A percentile compares a stretch with the other conserved stretches of the same genome.
These are phyloP conservation scores for Lagenaria siceraria DNA, from an alignment of 306 rosid genomes.

Conservation along the genomic window DNA sequence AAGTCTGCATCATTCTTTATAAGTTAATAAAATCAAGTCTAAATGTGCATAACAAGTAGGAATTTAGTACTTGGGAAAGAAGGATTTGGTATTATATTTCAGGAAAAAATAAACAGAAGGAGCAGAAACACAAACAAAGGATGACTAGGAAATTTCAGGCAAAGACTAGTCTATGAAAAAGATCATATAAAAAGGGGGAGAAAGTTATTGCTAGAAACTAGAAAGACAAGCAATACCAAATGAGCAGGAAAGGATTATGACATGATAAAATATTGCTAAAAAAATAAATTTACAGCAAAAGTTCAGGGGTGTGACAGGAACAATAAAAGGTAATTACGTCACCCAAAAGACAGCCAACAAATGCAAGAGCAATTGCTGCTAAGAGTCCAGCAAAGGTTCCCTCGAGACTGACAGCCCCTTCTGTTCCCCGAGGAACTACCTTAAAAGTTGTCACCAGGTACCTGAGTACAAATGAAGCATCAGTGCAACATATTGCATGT, in stretches of 20 bases:
- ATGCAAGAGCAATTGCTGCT: conserved; percentile 63
- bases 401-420: conserved; percentile 90
- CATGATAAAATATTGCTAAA: background rate
- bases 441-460: conserved; percentile 82
- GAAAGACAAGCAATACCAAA: background rate
- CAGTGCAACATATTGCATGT: background rate
- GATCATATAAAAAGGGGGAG: background rate
- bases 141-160: background rate
- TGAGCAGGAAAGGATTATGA: background rate
- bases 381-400: conserved; percentile 93
- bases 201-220: background rate
- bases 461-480: conserved; percentile 29
- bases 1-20: background rate
- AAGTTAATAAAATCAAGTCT: background rate
- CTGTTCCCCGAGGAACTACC: conserved; percentile 95
- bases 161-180: background rate
- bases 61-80: background rate
- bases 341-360: conserved; percentile 45
- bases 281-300: background rate
- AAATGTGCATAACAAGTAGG: background rate
- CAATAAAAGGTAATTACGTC: conserved; percentile 39
- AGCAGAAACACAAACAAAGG: background rate
- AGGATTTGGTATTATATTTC: background rate
- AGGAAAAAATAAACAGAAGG: background rate
- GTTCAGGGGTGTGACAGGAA: background rate